A percentile compares a stretch with the other conserved stretches of the same genome.
phyloP scores from a whole-genome alignment of 371 early-diverging fungal genomes.

The Mortierella sp. region DNA sequence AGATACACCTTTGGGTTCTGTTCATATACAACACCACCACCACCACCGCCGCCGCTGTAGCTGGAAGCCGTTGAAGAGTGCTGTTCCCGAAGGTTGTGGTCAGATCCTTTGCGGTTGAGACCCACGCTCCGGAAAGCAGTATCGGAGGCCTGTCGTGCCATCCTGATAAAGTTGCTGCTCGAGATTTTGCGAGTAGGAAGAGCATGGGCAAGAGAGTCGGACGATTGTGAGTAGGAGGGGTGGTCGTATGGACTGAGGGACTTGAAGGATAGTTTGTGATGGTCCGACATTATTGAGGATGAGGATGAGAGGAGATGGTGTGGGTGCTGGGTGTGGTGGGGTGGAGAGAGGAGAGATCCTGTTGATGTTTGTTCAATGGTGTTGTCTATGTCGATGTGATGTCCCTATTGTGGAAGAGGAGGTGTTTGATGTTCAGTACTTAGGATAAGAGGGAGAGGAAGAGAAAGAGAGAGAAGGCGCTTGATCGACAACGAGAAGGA shows the following conservation, averaged over 20 bases:
- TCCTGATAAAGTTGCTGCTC: slow-evolving; percentile 28
- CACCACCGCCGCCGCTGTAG: background rate
- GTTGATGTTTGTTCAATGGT: background rate
- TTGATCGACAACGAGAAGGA: background rate
- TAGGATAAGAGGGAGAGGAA: background rate
- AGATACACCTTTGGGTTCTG: slow-evolving; percentile 48
- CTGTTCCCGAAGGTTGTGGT: slow-evolving; percentile 20
- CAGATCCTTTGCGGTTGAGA: slow-evolving; percentile 24
- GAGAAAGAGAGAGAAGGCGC: background rate
- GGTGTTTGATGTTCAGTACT: background rate
- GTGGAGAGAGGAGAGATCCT: slow-evolving; percentile 4
- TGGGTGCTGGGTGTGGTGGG: slow-evolving; percentile 2
- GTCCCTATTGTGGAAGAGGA: background rate
- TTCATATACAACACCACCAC: slow-evolving; percentile 25
- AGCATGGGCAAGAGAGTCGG: slow-evolving; percentile 3
- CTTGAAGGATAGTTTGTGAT: background rate
- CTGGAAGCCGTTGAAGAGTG: background rate
- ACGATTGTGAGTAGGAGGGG: background rate
- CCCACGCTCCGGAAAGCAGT: slow-evolving; percentile 35
- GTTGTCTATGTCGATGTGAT: background rate
- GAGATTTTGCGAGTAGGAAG: slow-evolving; percentile 28
- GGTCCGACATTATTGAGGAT: background rate
- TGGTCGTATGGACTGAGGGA: background rate
- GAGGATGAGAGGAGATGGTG: slow-evolving; percentile 6
- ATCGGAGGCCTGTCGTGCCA: slow-evolving; percentile 48